phyloP scores from a whole-genome alignment of 2,329 filamentous ascomycete genomes.

The Alternaria alternata region DNA sequence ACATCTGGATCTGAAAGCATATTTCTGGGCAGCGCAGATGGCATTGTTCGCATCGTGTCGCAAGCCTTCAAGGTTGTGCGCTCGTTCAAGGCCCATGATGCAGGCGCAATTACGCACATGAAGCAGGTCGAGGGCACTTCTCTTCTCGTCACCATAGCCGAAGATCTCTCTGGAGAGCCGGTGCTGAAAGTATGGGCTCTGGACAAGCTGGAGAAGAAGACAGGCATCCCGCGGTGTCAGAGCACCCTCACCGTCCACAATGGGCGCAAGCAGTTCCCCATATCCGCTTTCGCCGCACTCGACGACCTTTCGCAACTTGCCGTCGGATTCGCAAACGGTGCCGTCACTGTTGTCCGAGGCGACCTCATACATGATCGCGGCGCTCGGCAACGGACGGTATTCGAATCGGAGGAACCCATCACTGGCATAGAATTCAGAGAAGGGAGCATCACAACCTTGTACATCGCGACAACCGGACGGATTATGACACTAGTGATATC shows the following conservation, averaged over 20 bases:
- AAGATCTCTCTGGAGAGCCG: slow-evolving; percentile 87
- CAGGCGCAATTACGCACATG: slow-evolving; percentile 85
- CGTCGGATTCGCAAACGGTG: slow-evolving; percentile 93
- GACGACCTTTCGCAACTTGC: slow-evolving; percentile 92
- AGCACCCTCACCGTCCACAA: slow-evolving; percentile 88
- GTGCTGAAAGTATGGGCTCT: slow-evolving; percentile 97
- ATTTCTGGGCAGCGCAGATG: slow-evolving; percentile 86
- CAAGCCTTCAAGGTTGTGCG: slow-evolving; percentile 85
- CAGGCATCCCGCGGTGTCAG: slow-evolving; percentile 84
- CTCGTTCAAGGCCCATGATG: slow-evolving; percentile 86
- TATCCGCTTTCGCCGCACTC: slow-evolving; percentile 87
- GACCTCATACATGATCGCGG: slow-evolving; percentile 96
- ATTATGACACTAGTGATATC: slow-evolving; percentile 88
- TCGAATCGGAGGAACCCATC: slow-evolving; percentile 95
- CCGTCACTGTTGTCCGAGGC: slow-evolving; percentile 90
- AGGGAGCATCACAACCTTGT: slow-evolving; percentile 75
- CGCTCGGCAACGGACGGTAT: slow-evolving; percentile 90
- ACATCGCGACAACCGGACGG: slow-evolving; percentile 88
- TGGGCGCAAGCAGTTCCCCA: slow-evolving; percentile 90
- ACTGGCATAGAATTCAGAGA: slow-evolving; percentile 84
- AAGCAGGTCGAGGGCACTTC: slow-evolving; percentile 89
- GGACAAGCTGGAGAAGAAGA: slow-evolving; percentile 94
- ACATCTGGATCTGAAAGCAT: slow-evolving; percentile 88
- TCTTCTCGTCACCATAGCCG: slow-evolving; percentile 83
- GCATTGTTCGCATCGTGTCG: slow-evolving; percentile 86